These are phyloP conservation scores for Massospora cicadina DNA, from an alignment of 371 early-diverging fungal genomes.

Conservation along the genomic window DNA sequence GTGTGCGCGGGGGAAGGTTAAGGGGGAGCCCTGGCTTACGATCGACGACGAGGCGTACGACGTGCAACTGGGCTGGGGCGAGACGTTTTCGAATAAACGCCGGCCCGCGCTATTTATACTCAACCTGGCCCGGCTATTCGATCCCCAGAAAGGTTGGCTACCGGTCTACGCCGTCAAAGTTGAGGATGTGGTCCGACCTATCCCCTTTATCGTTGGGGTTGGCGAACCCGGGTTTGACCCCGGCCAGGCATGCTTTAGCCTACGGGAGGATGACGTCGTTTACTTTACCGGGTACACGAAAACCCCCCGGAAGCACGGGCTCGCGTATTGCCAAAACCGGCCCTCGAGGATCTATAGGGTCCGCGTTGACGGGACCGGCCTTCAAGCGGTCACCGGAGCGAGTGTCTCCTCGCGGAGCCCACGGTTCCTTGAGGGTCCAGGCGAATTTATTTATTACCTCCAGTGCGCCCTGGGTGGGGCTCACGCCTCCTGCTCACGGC, in stretches of 20 bases:
- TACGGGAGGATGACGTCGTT: background rate
- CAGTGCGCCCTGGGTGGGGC: background rate
- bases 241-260: background rate
- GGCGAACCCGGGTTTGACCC: background rate
- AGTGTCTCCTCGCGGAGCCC: background rate
- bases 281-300: background rate
- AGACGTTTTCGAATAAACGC: background rate
- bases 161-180: background rate
- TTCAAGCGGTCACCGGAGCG: background rate
- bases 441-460: background rate
- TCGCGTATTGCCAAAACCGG: background rate
- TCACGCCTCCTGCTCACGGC: background rate
- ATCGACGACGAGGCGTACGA: background rate
- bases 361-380: background rate
- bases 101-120: background rate
- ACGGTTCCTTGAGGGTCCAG: background rate
- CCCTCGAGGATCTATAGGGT: background rate
- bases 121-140: background rate
- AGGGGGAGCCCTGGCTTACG: background rate
- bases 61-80: background rate
- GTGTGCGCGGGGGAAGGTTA: background rate
- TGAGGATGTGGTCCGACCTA: background rate
- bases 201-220: background rate
- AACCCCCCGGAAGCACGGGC: background rate
- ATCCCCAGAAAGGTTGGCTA: background rate